These are phyloP conservation scores for Leccinum boreale DNA, from an alignment of 768 basidiomycete genomes.

Conservation along the genomic window DNA sequence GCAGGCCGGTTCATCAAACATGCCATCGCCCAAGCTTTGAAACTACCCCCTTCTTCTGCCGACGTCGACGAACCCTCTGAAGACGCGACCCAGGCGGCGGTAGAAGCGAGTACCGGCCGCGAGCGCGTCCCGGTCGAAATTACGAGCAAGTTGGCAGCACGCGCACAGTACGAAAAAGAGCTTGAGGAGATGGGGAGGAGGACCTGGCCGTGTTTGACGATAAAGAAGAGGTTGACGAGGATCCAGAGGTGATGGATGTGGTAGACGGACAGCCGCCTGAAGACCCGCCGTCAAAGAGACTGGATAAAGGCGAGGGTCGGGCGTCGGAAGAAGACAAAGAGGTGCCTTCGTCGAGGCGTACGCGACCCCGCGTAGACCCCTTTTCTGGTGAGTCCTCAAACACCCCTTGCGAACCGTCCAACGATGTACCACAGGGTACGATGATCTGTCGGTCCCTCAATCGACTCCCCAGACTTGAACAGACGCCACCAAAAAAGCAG, in stretches of 20 bases:
- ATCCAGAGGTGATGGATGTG: conserved; percentile 11
- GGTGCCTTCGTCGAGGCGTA: conserved; percentile 38
- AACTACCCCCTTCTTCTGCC: conserved; percentile 21
- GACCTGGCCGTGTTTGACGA: conserved; percentile 38
- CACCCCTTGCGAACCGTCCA: not conserved
- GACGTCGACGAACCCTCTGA: conserved; percentile 29
- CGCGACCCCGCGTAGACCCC: conserved; percentile 56
- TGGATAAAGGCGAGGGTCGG: conserved; percentile 38
- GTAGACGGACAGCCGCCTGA: not conserved
- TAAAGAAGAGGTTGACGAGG: conserved; percentile 12
- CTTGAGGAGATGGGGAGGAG: conserved; percentile 9
- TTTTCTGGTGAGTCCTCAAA: conserved; percentile 51
- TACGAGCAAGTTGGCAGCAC: conserved; percentile 40
- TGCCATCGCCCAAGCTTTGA: conserved; percentile 65
- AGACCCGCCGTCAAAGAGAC: not conserved
- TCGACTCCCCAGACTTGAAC: not conserved
- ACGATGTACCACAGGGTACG: conserved; percentile 28
- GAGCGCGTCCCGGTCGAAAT: conserved; percentile 49
- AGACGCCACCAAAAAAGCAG: conserved; percentile 11
- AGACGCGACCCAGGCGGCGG: not conserved
- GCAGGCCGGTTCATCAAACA: conserved; percentile 82
- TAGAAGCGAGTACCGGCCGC: conserved; percentile 11
- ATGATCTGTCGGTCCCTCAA: conserved; percentile 14
- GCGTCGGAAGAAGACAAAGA: conserved; percentile 27
- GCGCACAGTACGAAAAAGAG: too few relatives aligned